These are phyloP conservation scores for Wallacemonas rigidus DNA, from an alignment of 208 protist genomes.

Conservation along the genomic window DNA sequence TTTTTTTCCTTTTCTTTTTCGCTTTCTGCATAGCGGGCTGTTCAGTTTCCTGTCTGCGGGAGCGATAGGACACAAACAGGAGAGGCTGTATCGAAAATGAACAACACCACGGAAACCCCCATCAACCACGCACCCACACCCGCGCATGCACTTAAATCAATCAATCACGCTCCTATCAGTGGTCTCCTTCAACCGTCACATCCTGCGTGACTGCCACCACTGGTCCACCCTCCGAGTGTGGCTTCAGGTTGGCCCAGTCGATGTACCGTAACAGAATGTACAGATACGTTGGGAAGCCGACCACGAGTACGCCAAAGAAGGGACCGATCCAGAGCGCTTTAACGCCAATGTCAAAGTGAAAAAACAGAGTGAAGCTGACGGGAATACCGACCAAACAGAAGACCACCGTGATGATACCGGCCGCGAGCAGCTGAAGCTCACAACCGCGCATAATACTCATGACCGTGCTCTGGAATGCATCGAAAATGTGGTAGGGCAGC, in stretches of 20 bases:
- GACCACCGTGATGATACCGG: conserved; percentile 57
- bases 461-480: conserved; percentile 80
- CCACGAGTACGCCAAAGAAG: conserved; percentile 43
- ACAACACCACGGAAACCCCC: not conserved
- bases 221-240: conserved; percentile 38
- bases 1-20: no score
- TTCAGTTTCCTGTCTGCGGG: no score
- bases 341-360: conserved; percentile 73
- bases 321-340: conserved; percentile 78
- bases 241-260: conserved; percentile 69
- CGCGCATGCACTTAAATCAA: not conserved
- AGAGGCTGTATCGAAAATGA: not conserved
- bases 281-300: conserved; percentile 61
- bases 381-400: conserved; percentile 72
- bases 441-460: conserved; percentile 81
- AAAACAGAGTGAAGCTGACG: conserved; percentile 76
- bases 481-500: conserved; percentile 81
- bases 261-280: conserved; percentile 75
- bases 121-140: no score
- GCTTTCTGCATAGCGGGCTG: no score
- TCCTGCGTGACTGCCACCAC: not conserved
- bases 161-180: not conserved
- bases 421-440: conserved; percentile 69
- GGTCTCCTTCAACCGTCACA: conserved; percentile 2
- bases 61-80: no score